Evolutionary conservation across 164 flowering plant genomes (phyloP).

Genomic region (Aristolochia fimbriata): DNA sequence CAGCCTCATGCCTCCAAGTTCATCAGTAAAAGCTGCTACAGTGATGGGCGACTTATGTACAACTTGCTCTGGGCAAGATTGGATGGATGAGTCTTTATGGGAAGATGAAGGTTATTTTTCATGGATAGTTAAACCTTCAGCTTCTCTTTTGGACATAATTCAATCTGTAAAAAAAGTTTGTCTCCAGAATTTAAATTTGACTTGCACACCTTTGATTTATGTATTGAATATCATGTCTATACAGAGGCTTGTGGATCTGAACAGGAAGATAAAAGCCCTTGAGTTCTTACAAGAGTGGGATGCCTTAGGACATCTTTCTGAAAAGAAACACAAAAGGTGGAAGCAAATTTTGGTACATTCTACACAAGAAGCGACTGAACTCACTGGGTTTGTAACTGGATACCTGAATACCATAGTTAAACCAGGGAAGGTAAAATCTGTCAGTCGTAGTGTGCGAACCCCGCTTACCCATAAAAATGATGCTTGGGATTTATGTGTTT

Average conservation of each 20-base stretch:
- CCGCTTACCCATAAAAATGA: constrained; percentile 10
- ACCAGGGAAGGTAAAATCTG: constrained; percentile 11
- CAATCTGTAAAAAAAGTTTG: constrained; percentile 31
- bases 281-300: constrained; percentile 39
- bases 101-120: constrained; percentile 58
- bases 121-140: constrained; percentile 55
- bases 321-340: constrained; percentile 31
- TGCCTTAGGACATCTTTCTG: constrained; percentile 14
- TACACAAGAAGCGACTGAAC: constrained; percentile 52
- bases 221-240: constrained; percentile 54
- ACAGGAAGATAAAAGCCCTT: constrained; percentile 43
- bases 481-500: constrained; percentile 43
- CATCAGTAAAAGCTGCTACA: constrained; percentile 44
- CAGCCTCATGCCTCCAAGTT: constrained; percentile 61
- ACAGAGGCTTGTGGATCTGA: constrained; percentile 81
- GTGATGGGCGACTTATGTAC: constrained; percentile 47
- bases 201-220: constrained; percentile 40
- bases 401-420: constrained; percentile 20
- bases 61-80: constrained; percentile 50
- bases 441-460: constrained; percentile 7
- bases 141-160: constrained; percentile 36
- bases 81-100: constrained; percentile 38
- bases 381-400: constrained; percentile 42
- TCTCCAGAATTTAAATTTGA: constrained; percentile 18
- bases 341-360: constrained; percentile 18